Base-by-base conservation (phyloP, 208 protist genomes). In the Wallacemonas rigidus region DNA sequence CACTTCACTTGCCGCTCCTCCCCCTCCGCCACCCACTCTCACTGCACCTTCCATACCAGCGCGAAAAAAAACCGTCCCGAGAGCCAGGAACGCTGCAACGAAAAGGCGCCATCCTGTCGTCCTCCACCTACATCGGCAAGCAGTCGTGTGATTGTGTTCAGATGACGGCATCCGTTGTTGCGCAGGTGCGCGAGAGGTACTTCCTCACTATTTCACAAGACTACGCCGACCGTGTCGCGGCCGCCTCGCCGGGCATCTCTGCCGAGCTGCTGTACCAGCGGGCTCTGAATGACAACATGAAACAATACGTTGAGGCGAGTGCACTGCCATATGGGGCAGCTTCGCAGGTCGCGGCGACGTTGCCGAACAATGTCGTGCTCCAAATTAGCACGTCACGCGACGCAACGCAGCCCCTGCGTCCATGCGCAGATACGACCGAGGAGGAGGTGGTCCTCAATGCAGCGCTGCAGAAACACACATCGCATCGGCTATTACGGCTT, bases 371-470 rank as follows among this genome's bases (percentile, higher is more conserved):
- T n/a, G 75, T 91, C 2, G 83, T 96, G 38, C 69, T 94, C 61
- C 91, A 96, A 70, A 85, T 94, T n/a, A 82, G 67, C 48, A 85
- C 62, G 4, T 89, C 88, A 2, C 79, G 91, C 9, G 91, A 96
- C 60, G 86, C 84, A 2, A 96, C 89, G 43, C 91, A 96, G 77
- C 87, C 91, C 2, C 75, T 96, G 58, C 70, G 85, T 9, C 90
- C 88, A n/a, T 91, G 79, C 57, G 83, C 85, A 1, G 87, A 92
- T 61, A 45, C 71, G 26, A 74, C 73, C 2, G 87, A 90, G 2
- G 86, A 89, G 48, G 88, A 96, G 43, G 77, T 56, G 0, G 71
- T 77, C 7, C 63, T 91, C 3, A 75, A 72, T 57, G 75, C 82
- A 1, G 81, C 82, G 3, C 36, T 77, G 39, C 88, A 94, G 69